Conservation (phyloP, 345 rosid genomes). For the Rhodamnia argentea region DNA sequence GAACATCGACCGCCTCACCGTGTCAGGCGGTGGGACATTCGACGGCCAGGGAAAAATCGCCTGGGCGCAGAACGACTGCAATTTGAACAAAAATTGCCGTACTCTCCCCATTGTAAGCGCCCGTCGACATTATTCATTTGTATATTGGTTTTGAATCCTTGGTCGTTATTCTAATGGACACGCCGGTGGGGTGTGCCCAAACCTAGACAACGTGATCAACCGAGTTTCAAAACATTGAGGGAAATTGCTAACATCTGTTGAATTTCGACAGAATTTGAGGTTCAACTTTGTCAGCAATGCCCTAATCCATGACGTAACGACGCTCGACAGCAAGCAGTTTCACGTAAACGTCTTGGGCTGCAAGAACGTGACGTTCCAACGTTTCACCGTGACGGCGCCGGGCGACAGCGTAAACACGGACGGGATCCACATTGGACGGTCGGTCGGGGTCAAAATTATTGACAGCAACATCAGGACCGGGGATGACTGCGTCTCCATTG, state of each 20-base stretch:
- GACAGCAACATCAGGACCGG: slow-evolving; percentile 34
- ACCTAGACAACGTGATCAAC: not conserved
- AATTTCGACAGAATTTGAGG: slow-evolving; percentile 24
- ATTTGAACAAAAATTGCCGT: slow-evolving; percentile 16
- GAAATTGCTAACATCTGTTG: not conserved
- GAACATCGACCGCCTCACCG: slow-evolving; percentile 20
- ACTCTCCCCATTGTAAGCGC: slow-evolving; percentile 27
- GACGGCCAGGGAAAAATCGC: slow-evolving; percentile 49
- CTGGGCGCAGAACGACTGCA: slow-evolving; percentile 25
- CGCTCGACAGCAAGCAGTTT: slow-evolving; percentile 38
- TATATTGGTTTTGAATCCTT: not conserved
- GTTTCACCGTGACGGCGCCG: slow-evolving; percentile 21
- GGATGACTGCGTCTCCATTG: slow-evolving; percentile 51
- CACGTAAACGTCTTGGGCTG: slow-evolving; percentile 31
- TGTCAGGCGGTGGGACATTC: slow-evolving; percentile 47
- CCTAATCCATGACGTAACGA: slow-evolving; percentile 13
- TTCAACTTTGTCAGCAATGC: slow-evolving; percentile 26
- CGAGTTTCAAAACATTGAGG: not conserved
- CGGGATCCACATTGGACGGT: slow-evolving; percentile 55
- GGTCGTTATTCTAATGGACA: not conserved
- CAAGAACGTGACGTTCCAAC: slow-evolving; percentile 19
- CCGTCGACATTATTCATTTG: not conserved
- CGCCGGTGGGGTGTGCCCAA: not conserved
- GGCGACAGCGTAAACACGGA: slow-evolving; percentile 44
- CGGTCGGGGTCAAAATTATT: slow-evolving; percentile 11